These are phyloP conservation scores for Borealophlyctis nickersoniae DNA, from an alignment of 192 early-diverging fungal species.

Conservation along the genomic window DNA sequence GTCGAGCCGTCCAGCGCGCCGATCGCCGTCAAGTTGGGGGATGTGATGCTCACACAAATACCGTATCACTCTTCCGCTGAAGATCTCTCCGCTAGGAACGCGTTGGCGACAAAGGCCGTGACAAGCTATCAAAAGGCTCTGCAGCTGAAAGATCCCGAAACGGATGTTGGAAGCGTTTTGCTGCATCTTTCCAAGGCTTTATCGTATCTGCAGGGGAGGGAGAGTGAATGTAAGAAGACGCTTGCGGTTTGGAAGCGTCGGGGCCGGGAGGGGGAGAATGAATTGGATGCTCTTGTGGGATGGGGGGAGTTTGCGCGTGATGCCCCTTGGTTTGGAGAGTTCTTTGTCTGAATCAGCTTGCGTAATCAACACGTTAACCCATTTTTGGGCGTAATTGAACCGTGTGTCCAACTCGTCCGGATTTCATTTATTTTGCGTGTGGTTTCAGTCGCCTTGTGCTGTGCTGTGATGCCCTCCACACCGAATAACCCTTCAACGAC, in stretches of 20 bases:
- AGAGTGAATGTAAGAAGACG: constrained; percentile 22
- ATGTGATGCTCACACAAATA: constrained; percentile 31
- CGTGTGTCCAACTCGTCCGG: too few species aligned
- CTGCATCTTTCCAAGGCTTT: constrained; percentile 13
- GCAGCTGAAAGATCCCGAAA: constrained; percentile 1
- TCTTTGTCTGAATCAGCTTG: not conserved
- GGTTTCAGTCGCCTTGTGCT: too few species aligned
- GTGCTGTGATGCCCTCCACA: too few species aligned
- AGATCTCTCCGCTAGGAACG: not conserved
- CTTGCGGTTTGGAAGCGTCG: constrained; percentile 11
- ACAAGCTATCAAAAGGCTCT: constrained; percentile 18
- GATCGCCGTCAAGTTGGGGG: constrained; percentile 18
- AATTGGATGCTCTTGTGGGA: constrained; percentile 1
- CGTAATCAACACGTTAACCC: too few species aligned
- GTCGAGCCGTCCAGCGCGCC: constrained; percentile 16
- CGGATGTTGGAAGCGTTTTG: not conserved
- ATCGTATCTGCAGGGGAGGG: constrained; percentile 14
- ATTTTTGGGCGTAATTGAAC: too few species aligned
- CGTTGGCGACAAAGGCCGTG: constrained; percentile 14
- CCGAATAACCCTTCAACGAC: too few species aligned
- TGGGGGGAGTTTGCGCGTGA: not conserved
- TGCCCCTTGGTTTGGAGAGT: not conserved
- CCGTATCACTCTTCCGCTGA: constrained; percentile 17
- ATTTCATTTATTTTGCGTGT: too few species aligned
- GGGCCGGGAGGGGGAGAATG: constrained; percentile 3